phyloP scores from a whole-genome alignment of 495 filamentous ascomycete species.

The Poronia punctata region DNA sequence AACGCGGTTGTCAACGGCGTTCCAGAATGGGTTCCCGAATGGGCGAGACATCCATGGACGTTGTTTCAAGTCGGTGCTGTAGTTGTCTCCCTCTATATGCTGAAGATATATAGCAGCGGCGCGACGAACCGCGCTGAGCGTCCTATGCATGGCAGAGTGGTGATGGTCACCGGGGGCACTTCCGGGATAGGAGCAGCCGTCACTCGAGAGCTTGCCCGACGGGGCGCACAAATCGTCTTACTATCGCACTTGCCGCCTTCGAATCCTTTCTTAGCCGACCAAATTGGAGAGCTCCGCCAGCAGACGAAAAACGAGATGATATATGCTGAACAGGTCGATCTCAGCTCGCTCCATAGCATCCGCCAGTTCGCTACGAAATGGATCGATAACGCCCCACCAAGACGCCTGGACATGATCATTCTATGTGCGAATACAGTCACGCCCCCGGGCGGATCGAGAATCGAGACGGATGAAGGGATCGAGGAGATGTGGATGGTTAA shows the following conservation, averaged over 20 bases:
- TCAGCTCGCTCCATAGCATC: slow-evolving; percentile 77
- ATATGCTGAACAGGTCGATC: slow-evolving; percentile 90
- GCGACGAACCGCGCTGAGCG: slow-evolving; percentile 69
- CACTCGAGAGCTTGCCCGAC: slow-evolving; percentile 62
- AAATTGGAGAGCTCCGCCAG: slow-evolving; percentile 78
- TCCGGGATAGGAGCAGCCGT: slow-evolving; percentile 83
- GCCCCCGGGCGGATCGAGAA: slow-evolving; percentile 47
- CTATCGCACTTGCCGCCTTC: slow-evolving; percentile 73
- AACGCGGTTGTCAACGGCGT: slow-evolving; percentile 58
- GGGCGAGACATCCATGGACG: slow-evolving; percentile 37
- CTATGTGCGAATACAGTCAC: slow-evolving; percentile 74
- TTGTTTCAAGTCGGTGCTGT: slow-evolving; percentile 54
- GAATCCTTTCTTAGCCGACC: slow-evolving; percentile 86
- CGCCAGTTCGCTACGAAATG: slow-evolving; percentile 96
- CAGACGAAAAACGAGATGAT: slow-evolving; percentile 81
- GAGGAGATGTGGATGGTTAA: slow-evolving; percentile 91
- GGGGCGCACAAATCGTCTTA: slow-evolving; percentile 87
- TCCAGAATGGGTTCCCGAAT: slow-evolving; percentile 55
- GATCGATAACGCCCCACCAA: slow-evolving; percentile 89
- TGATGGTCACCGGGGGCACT: slow-evolving; percentile 93
- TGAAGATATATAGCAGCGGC: slow-evolving; percentile 77
- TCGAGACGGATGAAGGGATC: slow-evolving; percentile 64
- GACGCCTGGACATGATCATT: slow-evolving; percentile 89
- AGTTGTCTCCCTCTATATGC: slow-evolving; percentile 50
- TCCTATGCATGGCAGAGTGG: slow-evolving; percentile 83